Percentiles rank a stretch among this genome's conserved stretches.
Evolutionary conservation across 176 grass and related monocot species (phyloP).

Genomic region (Aegilops sharonensis): DNA sequence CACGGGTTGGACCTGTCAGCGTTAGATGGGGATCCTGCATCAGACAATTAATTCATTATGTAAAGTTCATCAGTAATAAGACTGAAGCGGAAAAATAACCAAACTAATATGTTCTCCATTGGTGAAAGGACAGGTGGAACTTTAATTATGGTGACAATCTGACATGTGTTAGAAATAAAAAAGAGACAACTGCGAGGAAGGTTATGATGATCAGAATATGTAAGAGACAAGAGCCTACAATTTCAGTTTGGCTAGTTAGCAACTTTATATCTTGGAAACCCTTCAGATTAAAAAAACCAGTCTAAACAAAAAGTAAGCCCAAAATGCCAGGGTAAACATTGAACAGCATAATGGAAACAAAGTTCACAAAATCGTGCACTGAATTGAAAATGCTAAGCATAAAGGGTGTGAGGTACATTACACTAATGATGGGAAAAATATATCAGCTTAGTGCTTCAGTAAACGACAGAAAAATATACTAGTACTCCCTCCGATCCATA

Average conservation of each 20-base stretch:
- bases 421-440: background rate
- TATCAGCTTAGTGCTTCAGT: background rate
- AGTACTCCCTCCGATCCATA: too few species aligned
- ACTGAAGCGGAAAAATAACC: background rate
- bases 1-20: background rate
- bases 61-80: background rate
- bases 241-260: background rate
- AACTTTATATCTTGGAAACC: background rate
- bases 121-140: background rate
- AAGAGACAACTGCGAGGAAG: background rate
- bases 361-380: background rate
- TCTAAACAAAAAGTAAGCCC: background rate
- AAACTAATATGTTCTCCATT: background rate
- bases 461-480: background rate
- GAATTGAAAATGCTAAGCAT: background rate
- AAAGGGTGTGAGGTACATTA: background rate
- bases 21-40: background rate
- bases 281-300: background rate
- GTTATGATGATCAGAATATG: background rate
- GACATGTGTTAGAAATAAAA: background rate
- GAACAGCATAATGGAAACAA: background rate
- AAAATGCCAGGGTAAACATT: background rate
- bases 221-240: background rate
- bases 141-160: background rate
- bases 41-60: background rate